These are phyloP conservation scores for Pseudocercospora cruenta DNA, from an alignment of 2,329 filamentous ascomycete genomes.

Conservation along the genomic window DNA sequence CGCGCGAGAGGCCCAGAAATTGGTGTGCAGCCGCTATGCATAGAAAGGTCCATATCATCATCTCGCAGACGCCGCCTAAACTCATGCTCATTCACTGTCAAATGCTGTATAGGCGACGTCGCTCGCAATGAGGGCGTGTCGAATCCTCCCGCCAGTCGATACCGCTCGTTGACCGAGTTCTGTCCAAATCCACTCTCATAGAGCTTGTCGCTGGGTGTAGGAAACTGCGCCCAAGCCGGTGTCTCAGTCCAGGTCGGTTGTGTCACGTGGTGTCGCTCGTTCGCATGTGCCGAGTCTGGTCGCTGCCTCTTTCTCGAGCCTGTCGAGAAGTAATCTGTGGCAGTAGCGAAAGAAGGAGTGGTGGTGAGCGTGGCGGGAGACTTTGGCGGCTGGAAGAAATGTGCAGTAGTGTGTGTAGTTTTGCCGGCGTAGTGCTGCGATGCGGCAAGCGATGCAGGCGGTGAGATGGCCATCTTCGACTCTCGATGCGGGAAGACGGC, in stretches of 20 bases:
- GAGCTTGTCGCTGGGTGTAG: constrained; percentile 29
- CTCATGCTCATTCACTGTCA: constrained; percentile 24
- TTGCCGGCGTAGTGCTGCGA: constrained; percentile 17
- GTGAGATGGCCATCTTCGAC: constrained; percentile 27
- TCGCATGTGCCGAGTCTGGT: constrained; percentile 30
- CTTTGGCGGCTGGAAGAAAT: constrained; percentile 49
- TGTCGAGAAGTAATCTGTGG: constrained; percentile 36
- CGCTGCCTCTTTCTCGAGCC: constrained; percentile 38
- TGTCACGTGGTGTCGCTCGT: constrained; percentile 15
- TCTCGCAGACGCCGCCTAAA: constrained; percentile 30
- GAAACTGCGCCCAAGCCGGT: constrained; percentile 28
- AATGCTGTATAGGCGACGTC: constrained; percentile 42
- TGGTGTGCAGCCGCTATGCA: constrained; percentile 13
- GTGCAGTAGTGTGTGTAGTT: constrained; percentile 25
- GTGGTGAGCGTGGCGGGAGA: constrained; percentile 43
- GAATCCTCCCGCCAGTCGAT: constrained; percentile 55
- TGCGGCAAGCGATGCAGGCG: constrained; percentile 19
- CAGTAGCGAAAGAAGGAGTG: constrained; percentile 29
- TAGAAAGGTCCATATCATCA: constrained; percentile 25
- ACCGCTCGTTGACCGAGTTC: constrained; percentile 55
- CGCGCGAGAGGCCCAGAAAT: constrained; percentile 37
- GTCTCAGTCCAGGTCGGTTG: constrained; percentile 20
- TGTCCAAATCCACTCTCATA: constrained; percentile 33
- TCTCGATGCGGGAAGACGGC: constrained; percentile 11
- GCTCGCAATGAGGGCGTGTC: constrained; percentile 50